These are phyloP conservation scores for Dipteronia dyeriana DNA, from an alignment of 345 rosid genomes.

Conservation along the genomic window DNA sequence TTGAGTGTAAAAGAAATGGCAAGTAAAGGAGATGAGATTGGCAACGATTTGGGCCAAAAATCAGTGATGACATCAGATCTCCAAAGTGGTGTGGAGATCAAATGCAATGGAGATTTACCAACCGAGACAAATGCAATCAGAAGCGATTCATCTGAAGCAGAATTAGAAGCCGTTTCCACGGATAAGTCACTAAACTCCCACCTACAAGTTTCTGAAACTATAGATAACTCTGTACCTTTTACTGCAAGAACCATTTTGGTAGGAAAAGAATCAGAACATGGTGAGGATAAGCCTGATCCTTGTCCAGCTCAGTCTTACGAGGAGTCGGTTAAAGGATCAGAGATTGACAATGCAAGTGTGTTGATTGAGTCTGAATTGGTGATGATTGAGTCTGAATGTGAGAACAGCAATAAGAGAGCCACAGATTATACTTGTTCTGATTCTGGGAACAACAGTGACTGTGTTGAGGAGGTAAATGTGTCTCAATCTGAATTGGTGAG, in stretches of 20 bases:
- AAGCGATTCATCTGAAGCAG: conserved; percentile 5
- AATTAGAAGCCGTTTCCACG: conserved; percentile 9
- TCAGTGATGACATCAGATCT: background rate
- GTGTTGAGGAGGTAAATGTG: background rate
- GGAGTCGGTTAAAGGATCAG: conserved; percentile 16
- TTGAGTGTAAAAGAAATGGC: conserved; percentile 14
- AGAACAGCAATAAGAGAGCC: conserved; percentile 9
- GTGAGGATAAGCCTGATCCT: conserved; percentile 15
- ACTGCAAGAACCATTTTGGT: conserved; percentile 6
- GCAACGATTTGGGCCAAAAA: conserved; percentile 1
- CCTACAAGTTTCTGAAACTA: conserved; percentile 18
- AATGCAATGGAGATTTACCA: conserved; percentile 18
- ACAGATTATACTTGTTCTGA: conserved; percentile 14
- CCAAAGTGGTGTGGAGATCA: conserved; percentile 8
- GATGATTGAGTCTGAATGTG: conserved; percentile 4
- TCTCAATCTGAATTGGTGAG: background rate
- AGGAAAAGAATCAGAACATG: conserved; percentile 25
- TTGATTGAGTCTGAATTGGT: conserved; percentile 13
- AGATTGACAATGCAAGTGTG: conserved; percentile 9
- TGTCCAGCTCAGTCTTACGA: conserved; percentile 8
- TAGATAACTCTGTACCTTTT: conserved; percentile 19
- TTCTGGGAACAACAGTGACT: background rate
- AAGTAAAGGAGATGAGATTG: conserved; percentile 12
- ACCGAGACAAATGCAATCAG: background rate
- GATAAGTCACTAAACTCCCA: background rate